phyloP scores from a whole-genome alignment of 1,284 basidiomycete genomes.

The Macrocystidia cucumis region DNA sequence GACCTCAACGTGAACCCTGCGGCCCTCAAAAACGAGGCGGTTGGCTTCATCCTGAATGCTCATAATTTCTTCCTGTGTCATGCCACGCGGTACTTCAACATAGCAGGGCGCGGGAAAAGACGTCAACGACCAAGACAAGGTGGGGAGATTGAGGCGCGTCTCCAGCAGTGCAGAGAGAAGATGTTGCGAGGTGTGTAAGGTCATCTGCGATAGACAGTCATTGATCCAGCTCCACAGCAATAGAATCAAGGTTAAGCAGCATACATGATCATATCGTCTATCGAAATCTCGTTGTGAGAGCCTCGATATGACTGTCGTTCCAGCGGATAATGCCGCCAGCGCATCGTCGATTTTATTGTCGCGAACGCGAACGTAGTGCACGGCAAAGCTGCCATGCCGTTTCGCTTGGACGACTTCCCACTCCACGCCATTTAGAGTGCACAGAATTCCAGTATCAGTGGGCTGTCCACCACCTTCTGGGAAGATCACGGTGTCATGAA shows the following conservation, averaged over 20 bases:
- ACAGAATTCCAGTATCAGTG: conserved; percentile 66
- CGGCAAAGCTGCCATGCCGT: conserved; percentile 66
- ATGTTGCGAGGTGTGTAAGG: conserved; percentile 80
- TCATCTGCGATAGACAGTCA: conserved; percentile 48
- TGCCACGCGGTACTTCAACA: conserved; percentile 68
- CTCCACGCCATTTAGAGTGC: conserved; percentile 28
- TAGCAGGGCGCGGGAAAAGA: conserved; percentile 63
- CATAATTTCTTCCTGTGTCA: conserved; percentile 59
- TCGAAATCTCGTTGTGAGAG: conserved; percentile 61
- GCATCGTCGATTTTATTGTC: conserved; percentile 35
- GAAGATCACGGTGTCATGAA: conserved; percentile 83
- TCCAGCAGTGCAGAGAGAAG: conserved; percentile 80
- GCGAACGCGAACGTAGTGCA: conserved; percentile 64
- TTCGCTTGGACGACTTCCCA: conserved; percentile 70
- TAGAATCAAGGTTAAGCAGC: conserved; percentile 17
- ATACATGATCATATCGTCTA: conserved; percentile 72
- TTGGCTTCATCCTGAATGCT: conserved; percentile 64
- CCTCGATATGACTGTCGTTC: conserved; percentile 45
- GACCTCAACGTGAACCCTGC: conserved; percentile 58
- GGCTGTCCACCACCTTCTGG: conserved; percentile 89
- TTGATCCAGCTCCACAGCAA: conserved; percentile 3
- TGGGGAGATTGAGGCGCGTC: conserved; percentile 57
- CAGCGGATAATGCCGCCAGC: conserved; percentile 37
- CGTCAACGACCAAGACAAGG: conserved; percentile 80
- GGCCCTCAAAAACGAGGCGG: conserved; percentile 54